Percentiles rank a stretch among this genome's conserved stretches.
Evolutionary conservation across 352 stramenopile genomes (phyloP).

Genomic region (Globisporangium echinulatum): DNA sequence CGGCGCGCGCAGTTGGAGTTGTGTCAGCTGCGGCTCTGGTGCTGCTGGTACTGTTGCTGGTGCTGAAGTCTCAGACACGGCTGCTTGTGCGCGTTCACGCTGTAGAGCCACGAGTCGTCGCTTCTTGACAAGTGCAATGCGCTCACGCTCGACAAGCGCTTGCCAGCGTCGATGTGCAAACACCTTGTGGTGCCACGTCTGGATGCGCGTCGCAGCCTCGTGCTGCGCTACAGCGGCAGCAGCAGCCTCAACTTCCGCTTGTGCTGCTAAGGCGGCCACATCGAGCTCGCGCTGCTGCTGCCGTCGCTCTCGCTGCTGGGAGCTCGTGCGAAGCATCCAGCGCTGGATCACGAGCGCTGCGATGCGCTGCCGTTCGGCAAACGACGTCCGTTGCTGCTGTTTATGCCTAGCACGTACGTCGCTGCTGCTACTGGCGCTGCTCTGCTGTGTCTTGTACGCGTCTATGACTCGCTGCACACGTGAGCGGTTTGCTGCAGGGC

Average conservation of each 20-base stretch:
- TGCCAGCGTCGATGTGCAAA: slow-evolving; percentile 22
- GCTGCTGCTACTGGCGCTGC: slow-evolving; percentile 12
- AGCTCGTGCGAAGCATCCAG: slow-evolving; percentile 30
- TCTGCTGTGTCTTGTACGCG: slow-evolving; percentile 9
- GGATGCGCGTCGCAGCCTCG: slow-evolving; percentile 2
- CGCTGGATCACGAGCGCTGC: slow-evolving; percentile 28
- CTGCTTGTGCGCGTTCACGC: not conserved
- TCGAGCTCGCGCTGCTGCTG: not conserved
- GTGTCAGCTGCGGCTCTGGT: not conserved
- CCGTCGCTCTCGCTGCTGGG: slow-evolving; percentile 15
- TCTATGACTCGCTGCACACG: no score
- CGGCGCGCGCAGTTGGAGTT: not conserved
- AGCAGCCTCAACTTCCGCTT: no score
- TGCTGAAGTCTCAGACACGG: not conserved
- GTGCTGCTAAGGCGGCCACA: no score
- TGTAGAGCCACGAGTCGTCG: slow-evolving; percentile 5
- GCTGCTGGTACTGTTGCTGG: not conserved
- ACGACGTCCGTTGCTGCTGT: slow-evolving; percentile 9
- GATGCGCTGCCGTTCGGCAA: slow-evolving; percentile 12
- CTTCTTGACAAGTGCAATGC: slow-evolving; percentile 1
- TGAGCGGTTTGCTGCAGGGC: no score
- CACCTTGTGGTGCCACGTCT: slow-evolving; percentile 21
- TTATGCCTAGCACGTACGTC: slow-evolving; percentile 3
- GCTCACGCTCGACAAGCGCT: slow-evolving; percentile 12
- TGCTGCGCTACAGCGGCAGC: no score